A percentile compares a stretch with the other conserved stretches of the same genome.
Conservation (phyloP, 768 basidiomycete species). For the Rhizopogon vinicolor region DNA sequence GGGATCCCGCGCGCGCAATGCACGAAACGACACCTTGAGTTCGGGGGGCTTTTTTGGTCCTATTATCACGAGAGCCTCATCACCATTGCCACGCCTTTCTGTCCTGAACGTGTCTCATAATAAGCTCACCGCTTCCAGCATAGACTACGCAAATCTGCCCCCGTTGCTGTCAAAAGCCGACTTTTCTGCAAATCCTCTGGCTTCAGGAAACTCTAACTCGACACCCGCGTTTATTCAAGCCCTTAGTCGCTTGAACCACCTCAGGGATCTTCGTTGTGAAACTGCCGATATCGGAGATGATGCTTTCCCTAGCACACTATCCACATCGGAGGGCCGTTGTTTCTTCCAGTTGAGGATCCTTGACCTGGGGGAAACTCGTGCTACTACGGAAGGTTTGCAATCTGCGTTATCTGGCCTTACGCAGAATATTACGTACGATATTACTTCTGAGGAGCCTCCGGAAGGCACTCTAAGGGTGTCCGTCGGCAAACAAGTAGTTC, state of each 20-base stretch:
- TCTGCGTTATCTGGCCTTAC: slow-evolving; percentile 41
- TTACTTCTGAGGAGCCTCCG: slow-evolving; percentile 48
- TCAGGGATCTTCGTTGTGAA: slow-evolving; percentile 56
- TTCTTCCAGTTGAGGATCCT: slow-evolving; percentile 55
- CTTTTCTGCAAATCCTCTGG: slow-evolving; percentile 66
- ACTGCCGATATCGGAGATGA: slow-evolving; percentile 58
- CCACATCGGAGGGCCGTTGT: slow-evolving; percentile 11
- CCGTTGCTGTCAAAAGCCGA: slow-evolving; percentile 51
- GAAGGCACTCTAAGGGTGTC: slow-evolving; percentile 50
- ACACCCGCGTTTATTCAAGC: slow-evolving; percentile 29
- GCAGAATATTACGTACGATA: slow-evolving; percentile 51
- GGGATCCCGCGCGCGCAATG: slow-evolving; percentile 12
- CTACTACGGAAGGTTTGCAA: slow-evolving; percentile 41
- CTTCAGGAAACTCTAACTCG: slow-evolving; percentile 25
- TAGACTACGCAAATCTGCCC: slow-evolving; percentile 54
- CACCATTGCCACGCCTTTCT: slow-evolving; percentile 63
- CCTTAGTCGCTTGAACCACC: slow-evolving; percentile 41
- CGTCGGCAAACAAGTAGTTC: slow-evolving; percentile 65
- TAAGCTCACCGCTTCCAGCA: slow-evolving; percentile 47
- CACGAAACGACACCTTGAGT: slow-evolving; percentile 22
- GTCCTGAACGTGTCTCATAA: slow-evolving; percentile 66
- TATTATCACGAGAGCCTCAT: slow-evolving; percentile 53
- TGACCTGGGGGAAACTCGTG: slow-evolving; percentile 64
- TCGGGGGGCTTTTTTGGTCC: slow-evolving; percentile 61
- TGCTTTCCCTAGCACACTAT: slow-evolving; percentile 39